These are phyloP conservation scores for Kwoniella europaea DNA, from an alignment of 768 basidiomycete species.

Conservation along the genomic window DNA sequence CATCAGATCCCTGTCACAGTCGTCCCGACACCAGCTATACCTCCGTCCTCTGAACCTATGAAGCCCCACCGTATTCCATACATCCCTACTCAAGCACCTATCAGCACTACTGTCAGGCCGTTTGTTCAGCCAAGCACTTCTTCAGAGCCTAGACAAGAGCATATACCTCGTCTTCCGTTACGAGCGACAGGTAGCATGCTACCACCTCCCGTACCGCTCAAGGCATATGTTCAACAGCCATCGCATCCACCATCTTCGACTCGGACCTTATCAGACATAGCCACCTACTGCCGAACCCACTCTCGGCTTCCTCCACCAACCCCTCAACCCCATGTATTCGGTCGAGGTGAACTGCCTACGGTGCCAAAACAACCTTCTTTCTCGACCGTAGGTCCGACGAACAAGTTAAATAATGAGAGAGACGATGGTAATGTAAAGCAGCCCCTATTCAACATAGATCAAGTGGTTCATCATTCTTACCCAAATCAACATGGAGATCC, in stretches of 20 bases:
- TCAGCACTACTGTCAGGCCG: too few species aligned
- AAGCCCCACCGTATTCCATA: too few species aligned
- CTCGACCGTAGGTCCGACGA: background rate
- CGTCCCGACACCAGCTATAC: too few species aligned
- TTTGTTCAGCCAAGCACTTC: too few species aligned
- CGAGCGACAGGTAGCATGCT: background rate
- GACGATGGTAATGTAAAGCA: too few species aligned
- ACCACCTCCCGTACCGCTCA: background rate
- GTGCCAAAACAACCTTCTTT: conserved; percentile 7
- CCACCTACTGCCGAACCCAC: background rate
- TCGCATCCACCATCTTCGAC: conserved; percentile 2
- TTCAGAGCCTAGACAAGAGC: background rate
- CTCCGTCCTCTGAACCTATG: too few species aligned
- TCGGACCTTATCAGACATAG: background rate
- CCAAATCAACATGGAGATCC: too few species aligned
- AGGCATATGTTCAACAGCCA: background rate
- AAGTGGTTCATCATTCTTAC: too few species aligned
- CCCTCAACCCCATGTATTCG: background rate
- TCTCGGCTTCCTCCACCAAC: conserved; percentile 4
- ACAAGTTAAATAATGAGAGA: background rate
- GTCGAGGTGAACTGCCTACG: background rate
- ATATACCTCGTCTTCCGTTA: background rate
- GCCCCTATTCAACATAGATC: too few species aligned
- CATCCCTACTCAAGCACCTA: too few species aligned
- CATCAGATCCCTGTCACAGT: too few species aligned